phyloP scores from a whole-genome alignment of 805 yeast species.

The Kuraishia piskuri region DNA sequence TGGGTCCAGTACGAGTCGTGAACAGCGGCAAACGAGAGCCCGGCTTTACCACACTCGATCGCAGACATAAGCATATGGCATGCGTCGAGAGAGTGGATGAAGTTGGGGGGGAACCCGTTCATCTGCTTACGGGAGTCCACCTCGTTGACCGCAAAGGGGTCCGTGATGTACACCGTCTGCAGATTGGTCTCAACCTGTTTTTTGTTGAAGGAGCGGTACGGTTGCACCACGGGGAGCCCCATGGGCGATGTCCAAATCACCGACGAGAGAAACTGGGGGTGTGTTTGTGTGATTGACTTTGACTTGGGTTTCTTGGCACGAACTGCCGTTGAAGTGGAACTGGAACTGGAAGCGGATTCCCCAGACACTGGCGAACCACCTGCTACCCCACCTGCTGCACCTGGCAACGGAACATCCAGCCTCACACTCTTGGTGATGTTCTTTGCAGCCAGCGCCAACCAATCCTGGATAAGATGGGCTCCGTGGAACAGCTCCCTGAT shows the following conservation, averaged over 20 bases:
- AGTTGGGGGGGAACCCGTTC: constrained; percentile 93
- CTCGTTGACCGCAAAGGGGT: constrained; percentile 76
- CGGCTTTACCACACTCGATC: constrained; percentile 54
- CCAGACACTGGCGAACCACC: too few species aligned
- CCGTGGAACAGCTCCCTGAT: constrained; percentile 81
- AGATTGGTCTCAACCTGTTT: constrained; percentile 70
- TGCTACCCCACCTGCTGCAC: constrained; percentile 1
- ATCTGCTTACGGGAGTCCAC: constrained; percentile 87
- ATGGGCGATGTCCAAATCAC: constrained; percentile 98
- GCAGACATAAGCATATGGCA: constrained; percentile 94
- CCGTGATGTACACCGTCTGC: constrained; percentile 80
- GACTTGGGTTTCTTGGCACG: too few species aligned
- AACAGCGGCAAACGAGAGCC: constrained; percentile 81
- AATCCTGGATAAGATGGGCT: constrained; percentile 93
- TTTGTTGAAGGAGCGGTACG: constrained; percentile 66
- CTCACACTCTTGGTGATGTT: constrained; percentile 72
- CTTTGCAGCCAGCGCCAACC: constrained; percentile 86
- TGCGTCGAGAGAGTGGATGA: constrained; percentile 91
- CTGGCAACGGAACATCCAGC: constrained; percentile 45
- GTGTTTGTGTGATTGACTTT: too few species aligned
- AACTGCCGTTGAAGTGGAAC: constrained; percentile 35
- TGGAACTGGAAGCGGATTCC: constrained; percentile 16
- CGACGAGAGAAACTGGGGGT: constrained; percentile 66
- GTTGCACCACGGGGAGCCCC: constrained; percentile 95
- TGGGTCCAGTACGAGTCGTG: constrained; percentile 99